A percentile compares a stretch with the other conserved stretches of the same genome.
These are phyloP conservation scores for Xanthoparmelia taractica DNA, from an alignment of 495 filamentous ascomycete species.

Conservation along the genomic window DNA sequence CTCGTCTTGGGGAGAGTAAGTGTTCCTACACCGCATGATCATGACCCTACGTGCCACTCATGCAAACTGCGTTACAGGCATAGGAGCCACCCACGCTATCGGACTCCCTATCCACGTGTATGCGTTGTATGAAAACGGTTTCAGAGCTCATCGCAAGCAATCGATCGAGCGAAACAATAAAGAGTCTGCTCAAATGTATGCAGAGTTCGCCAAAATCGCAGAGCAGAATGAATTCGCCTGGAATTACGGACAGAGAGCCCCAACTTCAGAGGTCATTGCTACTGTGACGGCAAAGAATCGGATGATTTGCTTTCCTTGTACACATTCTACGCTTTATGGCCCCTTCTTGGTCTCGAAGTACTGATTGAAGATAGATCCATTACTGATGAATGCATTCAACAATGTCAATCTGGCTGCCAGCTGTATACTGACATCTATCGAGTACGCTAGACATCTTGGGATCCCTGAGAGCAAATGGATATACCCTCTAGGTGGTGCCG, in stretches of 20 bases:
- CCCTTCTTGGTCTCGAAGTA: constrained; percentile 20
- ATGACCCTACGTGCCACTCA: background rate
- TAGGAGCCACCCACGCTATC: constrained; percentile 41
- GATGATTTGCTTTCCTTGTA: constrained; percentile 15
- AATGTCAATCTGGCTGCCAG: constrained; percentile 48
- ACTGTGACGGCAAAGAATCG: constrained; percentile 9
- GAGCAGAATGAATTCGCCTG: constrained; percentile 20
- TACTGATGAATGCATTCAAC: constrained; percentile 57
- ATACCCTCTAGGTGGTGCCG: constrained; percentile 48
- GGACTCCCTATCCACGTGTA: constrained; percentile 49
- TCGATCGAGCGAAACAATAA: constrained; percentile 40
- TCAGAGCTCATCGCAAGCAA: constrained; percentile 43
- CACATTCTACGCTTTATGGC: background rate
- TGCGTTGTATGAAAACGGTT: constrained; percentile 47
- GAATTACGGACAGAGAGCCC: background rate
- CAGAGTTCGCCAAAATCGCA: constrained; percentile 42
- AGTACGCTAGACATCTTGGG: constrained; percentile 41
- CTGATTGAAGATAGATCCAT: constrained; percentile 39
- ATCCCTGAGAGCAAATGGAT: constrained; percentile 47
- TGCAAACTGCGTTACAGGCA: constrained; percentile 37
- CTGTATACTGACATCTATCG: constrained; percentile 44
- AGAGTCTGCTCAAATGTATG: constrained; percentile 44
- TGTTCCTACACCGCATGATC: too few relatives aligned
- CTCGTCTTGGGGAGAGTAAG: constrained; percentile 3
- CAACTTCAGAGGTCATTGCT: background rate